Evolutionary conservation across 441 rosid genomes (phyloP).

Genomic region (Erodium chrysanthum): DNA sequence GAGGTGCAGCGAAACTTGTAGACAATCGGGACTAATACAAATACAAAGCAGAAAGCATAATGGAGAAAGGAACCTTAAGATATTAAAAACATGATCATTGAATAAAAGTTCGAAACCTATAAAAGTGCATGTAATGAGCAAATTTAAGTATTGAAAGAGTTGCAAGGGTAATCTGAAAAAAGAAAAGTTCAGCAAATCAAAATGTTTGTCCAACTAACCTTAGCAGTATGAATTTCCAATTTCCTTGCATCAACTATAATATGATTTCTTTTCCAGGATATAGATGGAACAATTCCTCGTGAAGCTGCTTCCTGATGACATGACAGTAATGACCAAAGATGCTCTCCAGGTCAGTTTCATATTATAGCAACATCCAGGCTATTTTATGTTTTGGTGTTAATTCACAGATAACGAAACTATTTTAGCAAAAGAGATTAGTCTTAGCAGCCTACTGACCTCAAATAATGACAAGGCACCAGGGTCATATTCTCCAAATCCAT

Average conservation of each 20-base stretch:
- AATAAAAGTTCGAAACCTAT: too few relatives aligned
- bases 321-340: slow-evolving; percentile 17
- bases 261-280: slow-evolving; percentile 58
- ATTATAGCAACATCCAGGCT: slow-evolving; percentile 13
- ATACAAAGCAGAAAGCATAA: too few relatives aligned
- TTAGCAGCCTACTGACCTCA: slow-evolving; percentile 39
- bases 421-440: slow-evolving; percentile 6
- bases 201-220: slow-evolving; percentile 33
- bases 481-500: slow-evolving; percentile 93
- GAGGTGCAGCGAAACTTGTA: too few relatives aligned
- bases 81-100: too few relatives aligned
- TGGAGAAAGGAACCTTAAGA: too few relatives aligned
- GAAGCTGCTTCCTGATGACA: slow-evolving; percentile 55
- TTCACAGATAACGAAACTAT: slow-evolving; percentile 14
- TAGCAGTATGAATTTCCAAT: slow-evolving; percentile 44
- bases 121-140: too few relatives aligned
- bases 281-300: slow-evolving; percentile 50
- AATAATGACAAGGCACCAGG: slow-evolving; percentile 80
- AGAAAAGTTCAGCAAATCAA: background rate
- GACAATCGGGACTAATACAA: too few relatives aligned
- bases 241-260: slow-evolving; percentile 51
- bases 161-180: background rate
- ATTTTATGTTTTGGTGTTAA: too few relatives aligned
- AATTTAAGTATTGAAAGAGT: too few relatives aligned
- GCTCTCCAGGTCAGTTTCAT: slow-evolving; percentile 12